Percentiles rank a stretch among this genome's conserved stretches.
Conservation (phyloP, 805 yeast genomes). For the Brettanomyces sp. region DNA sequence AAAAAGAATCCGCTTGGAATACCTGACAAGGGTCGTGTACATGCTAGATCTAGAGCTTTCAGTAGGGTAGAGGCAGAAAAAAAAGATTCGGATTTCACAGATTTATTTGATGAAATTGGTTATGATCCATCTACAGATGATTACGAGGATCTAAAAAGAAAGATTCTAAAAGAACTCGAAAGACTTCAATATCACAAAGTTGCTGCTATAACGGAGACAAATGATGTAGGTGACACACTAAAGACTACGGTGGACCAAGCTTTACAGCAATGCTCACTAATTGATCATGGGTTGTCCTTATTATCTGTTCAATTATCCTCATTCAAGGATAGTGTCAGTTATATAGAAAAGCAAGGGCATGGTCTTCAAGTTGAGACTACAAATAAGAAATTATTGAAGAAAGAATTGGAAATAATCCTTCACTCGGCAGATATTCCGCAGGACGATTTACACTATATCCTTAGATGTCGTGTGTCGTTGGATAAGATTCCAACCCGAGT, state of each 20-base stretch:
- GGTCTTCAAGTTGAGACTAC: slow-evolving; percentile 79
- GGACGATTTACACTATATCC: slow-evolving; percentile 38
- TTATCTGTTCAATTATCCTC: slow-evolving; percentile 55
- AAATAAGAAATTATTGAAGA: slow-evolving; percentile 68
- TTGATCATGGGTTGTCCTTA: slow-evolving; percentile 45
- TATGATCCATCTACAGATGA: slow-evolving; percentile 63
- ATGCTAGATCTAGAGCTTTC: slow-evolving; percentile 22
- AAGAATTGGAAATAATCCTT: slow-evolving; percentile 58
- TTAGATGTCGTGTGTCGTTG: slow-evolving; percentile 38
- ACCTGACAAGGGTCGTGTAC: slow-evolving; percentile 1
- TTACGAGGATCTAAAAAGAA: slow-evolving; percentile 45
- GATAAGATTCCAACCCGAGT: slow-evolving; percentile 32
- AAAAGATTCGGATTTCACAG: slow-evolving; percentile 36
- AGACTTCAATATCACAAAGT: slow-evolving; percentile 56
- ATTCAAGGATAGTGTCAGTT: slow-evolving; percentile 58
- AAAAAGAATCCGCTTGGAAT: no score
- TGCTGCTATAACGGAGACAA: slow-evolving; percentile 36
- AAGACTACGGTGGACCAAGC: slow-evolving; percentile 34
- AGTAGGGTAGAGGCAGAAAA: slow-evolving; percentile 17
- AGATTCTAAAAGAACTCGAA: slow-evolving; percentile 50
- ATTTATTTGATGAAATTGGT: slow-evolving; percentile 64
- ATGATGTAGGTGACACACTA: slow-evolving; percentile 31
- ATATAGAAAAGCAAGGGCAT: slow-evolving; percentile 64
- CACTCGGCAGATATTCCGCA: slow-evolving; percentile 62
- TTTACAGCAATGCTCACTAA: slow-evolving; percentile 41